Conservation (phyloP, 192 early-diverging fungal genomes). For the Backusella morwellensis region DNA sequence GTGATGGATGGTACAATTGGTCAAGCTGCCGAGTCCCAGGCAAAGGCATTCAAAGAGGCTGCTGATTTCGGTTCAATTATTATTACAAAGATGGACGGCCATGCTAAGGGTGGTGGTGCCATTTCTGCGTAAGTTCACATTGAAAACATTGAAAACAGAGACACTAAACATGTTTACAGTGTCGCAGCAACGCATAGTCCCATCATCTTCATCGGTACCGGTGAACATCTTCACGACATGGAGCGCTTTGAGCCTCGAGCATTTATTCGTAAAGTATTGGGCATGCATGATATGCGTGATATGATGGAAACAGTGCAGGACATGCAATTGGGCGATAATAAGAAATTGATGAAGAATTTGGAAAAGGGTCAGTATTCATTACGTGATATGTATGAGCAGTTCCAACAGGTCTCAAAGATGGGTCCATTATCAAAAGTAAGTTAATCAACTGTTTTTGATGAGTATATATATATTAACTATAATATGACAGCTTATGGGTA, state of each 20-base stretch:
- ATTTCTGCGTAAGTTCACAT: constrained; percentile 75
- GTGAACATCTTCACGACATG: constrained; percentile 95
- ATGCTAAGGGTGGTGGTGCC: constrained; percentile 98
- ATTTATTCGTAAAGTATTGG: constrained; percentile 92
- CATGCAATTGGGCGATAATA: constrained; percentile 83
- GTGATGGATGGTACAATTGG: constrained; percentile 99
- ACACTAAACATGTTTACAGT: constrained; percentile 22
- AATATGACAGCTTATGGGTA: constrained; percentile 48
- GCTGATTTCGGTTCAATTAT: constrained; percentile 94
- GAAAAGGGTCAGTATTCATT: constrained; percentile 83
- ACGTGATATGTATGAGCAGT: constrained; percentile 94
- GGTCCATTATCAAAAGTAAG: constrained; percentile 91
- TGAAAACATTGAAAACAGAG: not conserved
- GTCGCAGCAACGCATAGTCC: constrained; percentile 93
- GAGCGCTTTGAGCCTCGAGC: constrained; percentile 85
- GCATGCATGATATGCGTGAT: constrained; percentile 90
- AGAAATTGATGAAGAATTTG: constrained; percentile 86
- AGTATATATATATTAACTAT: too few species aligned
- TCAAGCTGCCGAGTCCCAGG: constrained; percentile 93
- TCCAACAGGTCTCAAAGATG: constrained; percentile 86
- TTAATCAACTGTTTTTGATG: too few species aligned
- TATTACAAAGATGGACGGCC: constrained; percentile 98
- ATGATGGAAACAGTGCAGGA: constrained; percentile 90
- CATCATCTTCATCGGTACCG: constrained; percentile 95
- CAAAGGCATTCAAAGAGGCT: constrained; percentile 88